Base-by-base conservation (phyloP, 192 early-diverging fungal species). In the Backusella parvicylindrica region DNA sequence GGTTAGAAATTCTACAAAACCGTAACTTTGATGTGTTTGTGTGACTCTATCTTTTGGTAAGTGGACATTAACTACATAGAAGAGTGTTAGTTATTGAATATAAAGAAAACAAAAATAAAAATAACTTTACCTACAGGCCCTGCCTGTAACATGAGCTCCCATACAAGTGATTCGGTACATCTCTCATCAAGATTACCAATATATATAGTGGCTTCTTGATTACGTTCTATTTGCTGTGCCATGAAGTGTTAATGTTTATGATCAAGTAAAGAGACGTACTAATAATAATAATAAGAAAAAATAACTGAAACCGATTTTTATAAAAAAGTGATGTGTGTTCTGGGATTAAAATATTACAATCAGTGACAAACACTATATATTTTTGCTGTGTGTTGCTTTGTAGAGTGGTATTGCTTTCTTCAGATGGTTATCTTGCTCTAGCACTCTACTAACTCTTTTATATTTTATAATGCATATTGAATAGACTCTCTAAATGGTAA, bases 141-240 rank as follows among this genome's bases (percentile, higher is more conserved):
- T 9, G 94, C 96, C 81, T 99, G 98, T 65, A 98, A 90, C 94
- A 99, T 96, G 78, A 99, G 88, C 79, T 99, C 98, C 97, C 97
- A 99, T 33, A 99, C 82, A 63, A 99, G 82, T 23, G 92, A 89
- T 72, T 99, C 98, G 3, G 95, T 93, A 38, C 93, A 94, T 30
- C 95, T 87, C 67, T 97, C 96, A 81, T 98, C 97, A 68, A 99
- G 88, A 82, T 99, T 99, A 69, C 97, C 98, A 74, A 98, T 92
- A 78, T 99, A 99, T 33, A 97, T 90, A 18, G 98, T 96, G 26
- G 97, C 97, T 74, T 98, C 96, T 81, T 99, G 98, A 84, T 99
- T 99, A 64, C 96, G 89, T 81, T 98, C 96, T 70, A 88, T 82
- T 69, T 88, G 84, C 73, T 84, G 80, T 36, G 89, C 85, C 89